phyloP scores from a whole-genome alignment of 257 asterid genomes.

The Mitragyna speciosa region DNA sequence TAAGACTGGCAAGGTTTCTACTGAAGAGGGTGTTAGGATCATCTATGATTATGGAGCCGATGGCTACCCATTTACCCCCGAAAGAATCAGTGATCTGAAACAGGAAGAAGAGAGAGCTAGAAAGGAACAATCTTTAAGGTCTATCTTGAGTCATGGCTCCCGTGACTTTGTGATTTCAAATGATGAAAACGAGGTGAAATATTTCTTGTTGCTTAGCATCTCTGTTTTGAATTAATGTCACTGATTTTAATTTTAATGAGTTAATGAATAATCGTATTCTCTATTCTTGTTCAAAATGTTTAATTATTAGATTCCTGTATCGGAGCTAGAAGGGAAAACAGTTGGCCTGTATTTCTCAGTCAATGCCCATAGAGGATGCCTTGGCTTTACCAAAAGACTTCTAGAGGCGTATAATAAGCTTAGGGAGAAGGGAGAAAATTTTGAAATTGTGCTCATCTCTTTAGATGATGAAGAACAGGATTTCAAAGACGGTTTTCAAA shows the following conservation, averaged over 20 bases:
- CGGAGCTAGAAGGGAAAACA: slow-evolving; percentile 38
- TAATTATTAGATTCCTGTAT: slow-evolving; percentile 24
- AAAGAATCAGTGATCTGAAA: slow-evolving; percentile 21
- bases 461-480: slow-evolving; percentile 28
- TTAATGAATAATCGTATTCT: background rate
- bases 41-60: slow-evolving; percentile 26
- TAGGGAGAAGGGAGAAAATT: slow-evolving; percentile 21
- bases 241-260: background rate
- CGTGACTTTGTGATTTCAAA: slow-evolving; percentile 30
- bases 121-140: slow-evolving; percentile 29
- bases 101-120: slow-evolving; percentile 27
- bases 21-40: slow-evolving; percentile 20
- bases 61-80: slow-evolving; percentile 33
- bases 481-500: slow-evolving; percentile 21
- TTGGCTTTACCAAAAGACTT: slow-evolving; percentile 23
- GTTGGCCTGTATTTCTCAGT: slow-evolving; percentile 26
- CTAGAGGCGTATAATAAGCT: slow-evolving; percentile 23
- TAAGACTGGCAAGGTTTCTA: slow-evolving; percentile 19
- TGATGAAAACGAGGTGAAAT: slow-evolving; percentile 28
- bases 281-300: background rate
- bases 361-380: slow-evolving; percentile 19
- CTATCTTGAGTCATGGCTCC: slow-evolving; percentile 25
- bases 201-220: too few relatives aligned
- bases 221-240: background rate
- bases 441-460: slow-evolving; percentile 29